These are phyloP conservation scores for Gossypium herbaceum DNA, from an alignment of 345 rosid genomes.

Conservation along the genomic window DNA sequence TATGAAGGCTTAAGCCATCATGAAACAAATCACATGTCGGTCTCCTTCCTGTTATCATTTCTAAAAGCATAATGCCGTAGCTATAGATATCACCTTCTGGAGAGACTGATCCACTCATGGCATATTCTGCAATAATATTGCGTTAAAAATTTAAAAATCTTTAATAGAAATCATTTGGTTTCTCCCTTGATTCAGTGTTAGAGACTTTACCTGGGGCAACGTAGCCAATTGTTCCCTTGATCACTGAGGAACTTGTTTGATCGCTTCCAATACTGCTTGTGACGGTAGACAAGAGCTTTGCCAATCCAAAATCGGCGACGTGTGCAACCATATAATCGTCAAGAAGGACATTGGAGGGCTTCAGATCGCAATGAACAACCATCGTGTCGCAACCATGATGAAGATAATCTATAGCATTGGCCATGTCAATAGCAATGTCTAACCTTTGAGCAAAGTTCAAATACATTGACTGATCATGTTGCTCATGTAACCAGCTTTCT, in stretches of 20 bases:
- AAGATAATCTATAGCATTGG: conserved; percentile 20
- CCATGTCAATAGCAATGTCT: conserved; percentile 18
- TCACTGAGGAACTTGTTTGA: neutral
- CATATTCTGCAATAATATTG: neutral
- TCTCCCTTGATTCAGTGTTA: no score
- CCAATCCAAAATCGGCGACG: conserved; percentile 12
- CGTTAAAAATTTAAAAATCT: neutral
- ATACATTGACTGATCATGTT: neutral
- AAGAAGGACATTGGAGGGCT: conserved; percentile 16
- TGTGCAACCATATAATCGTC: conserved; percentile 10
- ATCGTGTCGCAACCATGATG: conserved; percentile 12
- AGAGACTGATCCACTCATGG: conserved; percentile 18
- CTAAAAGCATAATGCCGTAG: conserved; percentile 25
- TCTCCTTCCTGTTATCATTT: conserved; percentile 22
- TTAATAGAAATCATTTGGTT: neutral
- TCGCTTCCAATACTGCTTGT: neutral
- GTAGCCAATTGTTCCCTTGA: conserved; percentile 18
- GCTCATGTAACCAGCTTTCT: neutral
- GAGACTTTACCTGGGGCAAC: conserved; percentile 16
- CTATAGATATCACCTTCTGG: conserved; percentile 24
- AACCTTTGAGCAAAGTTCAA: neutral
- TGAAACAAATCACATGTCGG: conserved; percentile 23
- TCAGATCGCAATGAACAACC: conserved; percentile 27
- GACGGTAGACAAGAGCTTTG: neutral
- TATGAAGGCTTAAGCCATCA: conserved; percentile 18